Conservation (phyloP, 139 green algal species). For the Monoraphidium neglectum region DNA sequence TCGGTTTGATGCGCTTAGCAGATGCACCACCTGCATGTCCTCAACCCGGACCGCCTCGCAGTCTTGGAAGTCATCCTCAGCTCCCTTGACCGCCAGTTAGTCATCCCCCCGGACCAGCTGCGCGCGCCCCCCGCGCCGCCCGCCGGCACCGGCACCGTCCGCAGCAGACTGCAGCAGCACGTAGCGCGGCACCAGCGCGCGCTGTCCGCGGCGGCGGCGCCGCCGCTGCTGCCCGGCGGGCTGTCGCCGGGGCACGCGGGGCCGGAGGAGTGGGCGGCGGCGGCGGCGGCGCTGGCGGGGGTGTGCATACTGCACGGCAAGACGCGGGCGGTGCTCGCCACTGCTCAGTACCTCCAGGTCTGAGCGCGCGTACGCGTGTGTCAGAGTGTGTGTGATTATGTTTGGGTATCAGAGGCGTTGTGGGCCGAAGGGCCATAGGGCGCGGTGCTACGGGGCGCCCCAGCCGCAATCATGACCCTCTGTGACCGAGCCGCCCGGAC, state of each 20-base stretch:
- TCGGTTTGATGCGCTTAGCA: too few relatives aligned
- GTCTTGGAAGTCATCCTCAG: too few relatives aligned
- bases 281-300: not conserved
- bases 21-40: too few relatives aligned
- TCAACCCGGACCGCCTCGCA: too few relatives aligned
- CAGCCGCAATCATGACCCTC: not conserved
- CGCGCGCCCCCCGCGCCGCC: not conserved
- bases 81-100: too few relatives aligned
- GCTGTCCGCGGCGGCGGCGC: not conserved
- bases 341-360: constrained; percentile 28
- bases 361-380: not conserved
- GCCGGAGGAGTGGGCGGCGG: not conserved
- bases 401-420: not conserved
- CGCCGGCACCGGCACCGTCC: not conserved
- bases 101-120: not conserved
- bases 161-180: not conserved
- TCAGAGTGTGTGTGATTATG: not conserved
- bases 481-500: not conserved
- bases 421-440: not conserved
- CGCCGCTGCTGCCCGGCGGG: not conserved
- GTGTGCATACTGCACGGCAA: constrained; percentile 21
- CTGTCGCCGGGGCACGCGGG: not conserved
- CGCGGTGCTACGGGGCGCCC: not conserved
- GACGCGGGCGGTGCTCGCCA: constrained; percentile 5
- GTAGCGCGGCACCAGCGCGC: not conserved